phyloP scores from a whole-genome alignment of 2,329 filamentous ascomycete genomes.

The Beauveria australis region DNA sequence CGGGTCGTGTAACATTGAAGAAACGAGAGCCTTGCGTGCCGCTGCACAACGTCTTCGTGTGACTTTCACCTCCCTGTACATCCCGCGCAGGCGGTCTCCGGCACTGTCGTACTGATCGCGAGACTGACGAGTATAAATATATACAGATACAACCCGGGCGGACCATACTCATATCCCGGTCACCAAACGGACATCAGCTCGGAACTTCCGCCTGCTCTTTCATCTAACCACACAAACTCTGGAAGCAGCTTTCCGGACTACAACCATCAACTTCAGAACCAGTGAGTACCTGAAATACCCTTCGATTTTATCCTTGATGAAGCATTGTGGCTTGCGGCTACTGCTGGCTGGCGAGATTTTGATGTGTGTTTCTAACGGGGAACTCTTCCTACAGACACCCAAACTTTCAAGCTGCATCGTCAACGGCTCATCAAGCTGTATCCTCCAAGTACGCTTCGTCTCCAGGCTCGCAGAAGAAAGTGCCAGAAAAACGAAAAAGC shows the following conservation, averaged over 20 bases:
- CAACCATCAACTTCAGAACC: background rate
- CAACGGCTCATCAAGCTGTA: too few relatives aligned
- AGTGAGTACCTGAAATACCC: background rate
- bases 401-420: too few relatives aligned
- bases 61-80: background rate
- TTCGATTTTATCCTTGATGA: background rate
- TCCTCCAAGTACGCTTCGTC: too few relatives aligned
- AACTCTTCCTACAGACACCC: background rate
- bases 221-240: too few relatives aligned
- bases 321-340: background rate
- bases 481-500: too few relatives aligned
- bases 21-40: background rate
- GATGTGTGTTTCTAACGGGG: background rate
- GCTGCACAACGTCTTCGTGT: background rate
- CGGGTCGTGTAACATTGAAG: background rate
- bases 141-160: background rate
- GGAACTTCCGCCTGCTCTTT: too few relatives aligned
- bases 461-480: too few relatives aligned
- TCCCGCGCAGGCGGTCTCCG: background rate
- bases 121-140: slow-evolving; percentile 2
- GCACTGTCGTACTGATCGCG: background rate
- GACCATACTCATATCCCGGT: background rate
- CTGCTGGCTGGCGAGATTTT: background rate
- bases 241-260: too few relatives aligned
- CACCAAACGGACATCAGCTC: too few relatives aligned